Evolutionary conservation across 2,329 filamentous ascomycete species (phyloP).

Genomic region (Venturia asperata): DNA sequence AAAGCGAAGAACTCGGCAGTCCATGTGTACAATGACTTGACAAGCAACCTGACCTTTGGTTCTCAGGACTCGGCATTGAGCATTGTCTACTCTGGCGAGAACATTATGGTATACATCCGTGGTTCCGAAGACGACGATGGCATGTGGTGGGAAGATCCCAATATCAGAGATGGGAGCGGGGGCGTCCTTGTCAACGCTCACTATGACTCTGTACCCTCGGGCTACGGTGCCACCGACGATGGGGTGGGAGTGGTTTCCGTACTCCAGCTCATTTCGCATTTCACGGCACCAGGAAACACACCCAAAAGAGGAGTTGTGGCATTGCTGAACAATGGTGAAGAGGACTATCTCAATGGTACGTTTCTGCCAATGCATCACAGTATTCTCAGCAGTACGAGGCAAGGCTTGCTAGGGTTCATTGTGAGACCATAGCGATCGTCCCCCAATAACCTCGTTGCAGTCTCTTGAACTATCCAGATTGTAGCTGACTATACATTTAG

Average conservation of each 20-base stretch:
- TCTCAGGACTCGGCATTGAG: conserved; percentile 39
- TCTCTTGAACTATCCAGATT: not conserved
- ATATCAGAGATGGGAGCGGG: conserved; percentile 44
- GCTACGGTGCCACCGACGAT: conserved; percentile 89
- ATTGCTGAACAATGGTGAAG: conserved; percentile 91
- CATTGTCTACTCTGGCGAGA: conserved; percentile 87
- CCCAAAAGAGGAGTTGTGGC: conserved; percentile 75
- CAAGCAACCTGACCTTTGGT: conserved; percentile 70
- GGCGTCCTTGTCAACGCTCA: conserved; percentile 92
- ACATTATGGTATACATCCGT: conserved; percentile 85
- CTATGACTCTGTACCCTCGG: conserved; percentile 88
- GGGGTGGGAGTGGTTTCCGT: conserved; percentile 83
- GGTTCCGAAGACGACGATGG: conserved; percentile 67
- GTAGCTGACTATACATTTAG: not conserved
- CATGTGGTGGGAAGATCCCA: conserved; percentile 60
- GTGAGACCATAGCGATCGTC: not conserved
- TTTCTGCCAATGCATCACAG: not conserved
- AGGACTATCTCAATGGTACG: conserved; percentile 76
- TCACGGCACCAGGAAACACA: conserved; percentile 62
- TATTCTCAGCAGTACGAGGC: not conserved
- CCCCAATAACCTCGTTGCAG: no score
- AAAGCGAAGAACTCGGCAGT: conserved; percentile 31
- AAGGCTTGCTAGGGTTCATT: not conserved
- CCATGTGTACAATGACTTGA: conserved; percentile 70
- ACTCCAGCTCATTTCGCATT: conserved; percentile 80